Conservation (phyloP, 1,284 basidiomycete species). For the Marasmius fiardii region DNA sequence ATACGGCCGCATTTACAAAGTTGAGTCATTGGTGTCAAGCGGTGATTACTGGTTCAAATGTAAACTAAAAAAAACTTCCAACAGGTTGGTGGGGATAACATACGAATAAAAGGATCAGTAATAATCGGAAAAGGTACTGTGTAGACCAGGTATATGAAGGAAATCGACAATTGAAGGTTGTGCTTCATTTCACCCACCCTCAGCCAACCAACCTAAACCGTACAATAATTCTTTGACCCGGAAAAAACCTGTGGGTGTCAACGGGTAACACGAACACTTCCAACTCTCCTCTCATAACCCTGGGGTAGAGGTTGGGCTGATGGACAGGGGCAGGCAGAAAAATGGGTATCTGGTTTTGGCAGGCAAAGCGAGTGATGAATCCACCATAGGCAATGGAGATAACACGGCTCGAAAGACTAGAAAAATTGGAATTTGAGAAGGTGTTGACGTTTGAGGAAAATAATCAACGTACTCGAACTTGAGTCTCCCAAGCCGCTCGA, state of each 20-base stretch:
- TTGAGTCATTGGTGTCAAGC: no score
- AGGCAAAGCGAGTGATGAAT: constrained; percentile 37
- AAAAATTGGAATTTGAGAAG: neutral
- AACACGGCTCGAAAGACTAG: constrained; percentile 29
- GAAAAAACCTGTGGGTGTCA: constrained; percentile 44
- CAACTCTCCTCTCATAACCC: constrained; percentile 21
- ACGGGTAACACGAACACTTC: constrained; percentile 49
- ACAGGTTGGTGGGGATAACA: no score
- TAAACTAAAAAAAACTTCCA: no score
- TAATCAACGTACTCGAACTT: constrained; percentile 35
- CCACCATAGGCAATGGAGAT: constrained; percentile 30
- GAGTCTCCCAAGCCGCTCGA: constrained; percentile 31
- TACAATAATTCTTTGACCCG: constrained; percentile 48
- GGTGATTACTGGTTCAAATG: no score
- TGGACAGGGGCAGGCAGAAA: neutral
- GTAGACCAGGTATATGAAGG: no score
- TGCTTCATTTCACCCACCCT: neutral
- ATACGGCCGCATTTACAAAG: no score
- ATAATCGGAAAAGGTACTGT: no score
- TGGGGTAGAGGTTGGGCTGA: neutral
- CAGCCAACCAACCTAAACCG: constrained; percentile 48
- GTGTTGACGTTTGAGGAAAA: constrained; percentile 1
- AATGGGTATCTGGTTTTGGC: constrained; percentile 31
- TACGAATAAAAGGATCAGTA: no score
- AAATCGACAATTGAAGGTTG: no score